Conservation (phyloP, 257 asterid species). For the Lithospermum erythrorhizon region DNA sequence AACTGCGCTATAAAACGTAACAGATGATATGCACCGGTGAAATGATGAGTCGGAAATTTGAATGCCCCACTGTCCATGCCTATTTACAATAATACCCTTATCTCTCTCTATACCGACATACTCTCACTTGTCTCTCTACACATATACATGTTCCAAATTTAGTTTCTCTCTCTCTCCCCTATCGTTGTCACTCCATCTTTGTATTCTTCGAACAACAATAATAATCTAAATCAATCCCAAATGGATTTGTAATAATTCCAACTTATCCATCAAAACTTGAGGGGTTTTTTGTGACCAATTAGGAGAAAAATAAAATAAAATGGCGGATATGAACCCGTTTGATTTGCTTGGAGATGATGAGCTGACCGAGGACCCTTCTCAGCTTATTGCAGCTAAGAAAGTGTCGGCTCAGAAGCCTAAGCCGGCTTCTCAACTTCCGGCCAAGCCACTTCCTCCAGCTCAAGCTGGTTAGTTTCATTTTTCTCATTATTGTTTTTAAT, state of each 20-base stretch:
- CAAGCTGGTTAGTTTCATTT: constrained; percentile 44
- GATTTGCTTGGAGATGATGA: constrained; percentile 81
- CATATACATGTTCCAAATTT: too few relatives aligned
- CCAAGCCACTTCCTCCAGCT: constrained; percentile 68
- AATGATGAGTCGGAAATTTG: too few relatives aligned
- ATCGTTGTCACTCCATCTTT: neutral
- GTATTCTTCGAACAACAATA: neutral
- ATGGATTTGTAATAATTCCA: too few relatives aligned
- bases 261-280: neutral
- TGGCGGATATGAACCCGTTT: constrained; percentile 82
- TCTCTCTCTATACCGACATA: too few relatives aligned
- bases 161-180: neutral
- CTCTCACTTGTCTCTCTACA: too few relatives aligned
- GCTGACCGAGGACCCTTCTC: constrained; percentile 44
- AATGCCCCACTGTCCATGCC: too few relatives aligned
- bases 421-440: constrained; percentile 37
- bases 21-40: too few relatives aligned
- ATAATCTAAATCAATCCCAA: neutral
- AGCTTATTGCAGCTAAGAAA: constrained; percentile 58
- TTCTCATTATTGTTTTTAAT: neutral
- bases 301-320: constrained; percentile 2
- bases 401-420: constrained; percentile 17
- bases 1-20: too few relatives aligned
- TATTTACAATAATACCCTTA: too few relatives aligned
- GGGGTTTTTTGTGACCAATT: neutral